A percentile compares a stretch with the other conserved stretches of the same genome.
Conservation (phyloP, 2,329 filamentous ascomycete genomes). For the Penicillium sp. region DNA sequence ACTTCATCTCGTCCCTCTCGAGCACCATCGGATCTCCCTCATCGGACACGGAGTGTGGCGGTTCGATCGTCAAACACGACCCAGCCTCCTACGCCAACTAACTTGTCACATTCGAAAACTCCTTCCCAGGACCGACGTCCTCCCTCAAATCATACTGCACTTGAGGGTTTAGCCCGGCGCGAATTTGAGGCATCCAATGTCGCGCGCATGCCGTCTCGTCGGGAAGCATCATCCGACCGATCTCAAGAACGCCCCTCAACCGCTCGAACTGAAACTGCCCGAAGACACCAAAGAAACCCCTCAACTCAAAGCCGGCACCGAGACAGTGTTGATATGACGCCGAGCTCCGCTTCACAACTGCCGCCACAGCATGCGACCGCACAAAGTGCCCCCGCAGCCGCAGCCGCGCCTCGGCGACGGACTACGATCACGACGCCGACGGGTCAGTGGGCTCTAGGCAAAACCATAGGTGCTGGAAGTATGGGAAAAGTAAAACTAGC, state of each 20-base stretch:
- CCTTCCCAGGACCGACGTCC: slow-evolving; percentile 48
- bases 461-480: slow-evolving; percentile 94
- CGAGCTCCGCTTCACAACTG: slow-evolving; percentile 52
- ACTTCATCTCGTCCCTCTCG: slow-evolving; percentile 47
- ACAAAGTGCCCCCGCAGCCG: slow-evolving; percentile 30
- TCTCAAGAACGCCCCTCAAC: slow-evolving; percentile 42
- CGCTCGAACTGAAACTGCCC: slow-evolving; percentile 55
- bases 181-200: slow-evolving; percentile 73
- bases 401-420: slow-evolving; percentile 49
- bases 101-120: slow-evolving; percentile 38
- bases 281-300: slow-evolving; percentile 40
- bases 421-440: slow-evolving; percentile 88
- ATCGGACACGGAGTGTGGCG: slow-evolving; percentile 48
- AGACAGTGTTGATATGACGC: slow-evolving; percentile 45
- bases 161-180: slow-evolving; percentile 58
- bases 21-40: slow-evolving; percentile 43
- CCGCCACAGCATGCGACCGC: slow-evolving; percentile 48
- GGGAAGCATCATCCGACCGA: slow-evolving; percentile 64
- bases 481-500: slow-evolving; percentile 99
- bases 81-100: slow-evolving; percentile 33
- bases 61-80: slow-evolving; percentile 41
- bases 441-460: slow-evolving; percentile 91
- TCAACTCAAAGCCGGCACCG: slow-evolving; percentile 44
- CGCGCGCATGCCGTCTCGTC: slow-evolving; percentile 56
- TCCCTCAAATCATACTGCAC: slow-evolving; percentile 46